Percentiles rank a stretch among this genome's conserved stretches.
These are phyloP conservation scores for Selaginella tamariscina DNA, from an alignment of 75 land plant species.

Conservation along the genomic window DNA sequence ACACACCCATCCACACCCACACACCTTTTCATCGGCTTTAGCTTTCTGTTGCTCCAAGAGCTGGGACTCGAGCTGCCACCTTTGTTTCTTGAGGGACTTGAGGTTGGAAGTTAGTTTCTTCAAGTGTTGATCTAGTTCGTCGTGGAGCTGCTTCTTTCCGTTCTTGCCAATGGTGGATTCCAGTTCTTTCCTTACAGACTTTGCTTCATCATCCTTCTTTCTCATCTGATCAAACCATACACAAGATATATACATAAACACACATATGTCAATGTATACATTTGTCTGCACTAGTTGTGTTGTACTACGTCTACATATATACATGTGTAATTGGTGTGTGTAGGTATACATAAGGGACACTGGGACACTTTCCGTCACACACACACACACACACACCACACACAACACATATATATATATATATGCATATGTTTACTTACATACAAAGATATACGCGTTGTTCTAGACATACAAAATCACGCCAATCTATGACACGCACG, in stretches of 20 bases:
- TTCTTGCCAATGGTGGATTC: slow-evolving; percentile 13
- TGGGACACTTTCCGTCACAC: too few relatives aligned
- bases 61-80: slow-evolving; percentile 18
- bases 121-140: slow-evolving; percentile 15
- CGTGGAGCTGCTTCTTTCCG: slow-evolving; percentile 17
- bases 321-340: too few relatives aligned
- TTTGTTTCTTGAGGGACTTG: slow-evolving; percentile 16
- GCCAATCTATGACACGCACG: too few relatives aligned
- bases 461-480: too few relatives aligned
- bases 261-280: too few relatives aligned
- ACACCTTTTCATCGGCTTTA: slow-evolving; percentile 15
- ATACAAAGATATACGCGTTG: too few relatives aligned
- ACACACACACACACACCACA: too few relatives aligned
- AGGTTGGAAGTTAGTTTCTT: slow-evolving; percentile 17
- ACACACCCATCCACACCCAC: neutral
- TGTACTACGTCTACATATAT: too few relatives aligned
- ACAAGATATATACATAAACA: neutral
- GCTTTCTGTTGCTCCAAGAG: slow-evolving; percentile 14
- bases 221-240: slow-evolving; percentile 12
- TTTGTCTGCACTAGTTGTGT: too few relatives aligned
- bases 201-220: slow-evolving; percentile 17
- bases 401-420: too few relatives aligned
- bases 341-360: too few relatives aligned
- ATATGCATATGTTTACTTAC: too few relatives aligned
- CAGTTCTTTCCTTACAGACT: slow-evolving; percentile 16